Conservation (phyloP, 2,329 filamentous ascomycete species). For the Ceratocystis cacaofunesta region DNA sequence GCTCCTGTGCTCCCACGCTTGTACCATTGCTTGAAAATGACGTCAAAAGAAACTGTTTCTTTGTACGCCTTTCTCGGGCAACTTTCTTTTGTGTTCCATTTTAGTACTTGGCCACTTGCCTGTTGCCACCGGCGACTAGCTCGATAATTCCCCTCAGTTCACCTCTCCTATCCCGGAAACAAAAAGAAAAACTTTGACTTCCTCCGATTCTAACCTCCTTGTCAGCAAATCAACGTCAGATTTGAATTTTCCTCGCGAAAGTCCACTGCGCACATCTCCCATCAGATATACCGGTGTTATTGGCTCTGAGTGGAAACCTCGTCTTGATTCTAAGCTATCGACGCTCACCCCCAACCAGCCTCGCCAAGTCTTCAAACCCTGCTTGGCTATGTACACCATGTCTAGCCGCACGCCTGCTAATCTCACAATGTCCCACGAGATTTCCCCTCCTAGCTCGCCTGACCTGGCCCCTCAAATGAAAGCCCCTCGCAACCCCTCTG, state of each 20-base stretch:
- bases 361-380: slow-evolving; percentile 1
- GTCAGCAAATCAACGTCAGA: not conserved
- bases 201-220: not conserved
- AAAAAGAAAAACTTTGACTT: not conserved
- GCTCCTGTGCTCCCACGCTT: not conserved
- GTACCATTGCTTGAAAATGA: not conserved
- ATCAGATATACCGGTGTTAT: not conserved
- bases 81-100: not conserved
- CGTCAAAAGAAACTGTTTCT: not conserved
- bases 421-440: slow-evolving; percentile 22
- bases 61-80: not conserved
- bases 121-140: slow-evolving; percentile 3
- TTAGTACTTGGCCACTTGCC: not conserved
- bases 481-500: not conserved
- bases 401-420: slow-evolving; percentile 2
- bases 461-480: slow-evolving; percentile 23
- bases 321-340: slow-evolving; percentile 2
- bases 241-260: not conserved
- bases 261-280: not conserved
- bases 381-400: not conserved
- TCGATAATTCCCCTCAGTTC: not conserved
- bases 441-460: slow-evolving; percentile 45
- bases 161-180: not conserved
- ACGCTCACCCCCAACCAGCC: slow-evolving; percentile 3
- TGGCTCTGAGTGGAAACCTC: not conserved